phyloP scores from a whole-genome alignment of 345 rosid genomes.

The Eucalyptus leucophloia region DNA sequence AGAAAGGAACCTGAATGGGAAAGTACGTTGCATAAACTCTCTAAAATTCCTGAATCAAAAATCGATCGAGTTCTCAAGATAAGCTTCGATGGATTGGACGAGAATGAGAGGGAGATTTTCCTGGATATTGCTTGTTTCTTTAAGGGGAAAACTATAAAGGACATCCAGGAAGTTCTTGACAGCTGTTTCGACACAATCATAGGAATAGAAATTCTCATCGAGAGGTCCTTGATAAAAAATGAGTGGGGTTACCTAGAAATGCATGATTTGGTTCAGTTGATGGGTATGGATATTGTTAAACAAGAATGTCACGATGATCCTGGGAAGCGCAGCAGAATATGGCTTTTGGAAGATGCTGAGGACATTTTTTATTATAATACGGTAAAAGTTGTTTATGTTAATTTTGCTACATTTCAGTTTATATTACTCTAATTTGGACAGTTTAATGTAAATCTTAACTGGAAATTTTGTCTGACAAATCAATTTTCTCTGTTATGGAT shows the following conservation, averaged over 20 bases:
- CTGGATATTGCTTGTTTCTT: too few relatives aligned
- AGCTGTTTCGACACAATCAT: not conserved
- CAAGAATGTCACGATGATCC: not conserved
- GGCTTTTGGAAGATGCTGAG: not conserved
- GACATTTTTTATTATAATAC: accelerated
- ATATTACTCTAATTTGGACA: accelerated
- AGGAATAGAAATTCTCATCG: not conserved
- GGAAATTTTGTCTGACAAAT: not conserved
- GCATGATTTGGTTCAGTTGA: not conserved
- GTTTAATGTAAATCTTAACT: not conserved
- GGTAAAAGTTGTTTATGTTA: not conserved
- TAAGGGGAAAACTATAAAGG: accelerated
- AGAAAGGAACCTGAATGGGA: accelerated
- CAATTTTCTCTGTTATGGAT: too few relatives aligned
- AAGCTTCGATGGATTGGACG: too few relatives aligned
- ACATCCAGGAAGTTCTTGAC: not conserved
- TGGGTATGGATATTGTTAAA: not conserved
- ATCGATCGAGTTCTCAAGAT: too few relatives aligned
- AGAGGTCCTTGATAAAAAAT: not conserved
- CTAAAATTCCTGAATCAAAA: too few relatives aligned
- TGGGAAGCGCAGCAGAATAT: not conserved
- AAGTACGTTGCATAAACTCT: too few relatives aligned
- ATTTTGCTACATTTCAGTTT: not conserved
- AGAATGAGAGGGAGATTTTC: too few relatives aligned
- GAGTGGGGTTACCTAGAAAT: accelerated